Evolutionary conservation across 129 eudicot species (phyloP).

Genomic region (Helianthus tuberosus): DNA sequence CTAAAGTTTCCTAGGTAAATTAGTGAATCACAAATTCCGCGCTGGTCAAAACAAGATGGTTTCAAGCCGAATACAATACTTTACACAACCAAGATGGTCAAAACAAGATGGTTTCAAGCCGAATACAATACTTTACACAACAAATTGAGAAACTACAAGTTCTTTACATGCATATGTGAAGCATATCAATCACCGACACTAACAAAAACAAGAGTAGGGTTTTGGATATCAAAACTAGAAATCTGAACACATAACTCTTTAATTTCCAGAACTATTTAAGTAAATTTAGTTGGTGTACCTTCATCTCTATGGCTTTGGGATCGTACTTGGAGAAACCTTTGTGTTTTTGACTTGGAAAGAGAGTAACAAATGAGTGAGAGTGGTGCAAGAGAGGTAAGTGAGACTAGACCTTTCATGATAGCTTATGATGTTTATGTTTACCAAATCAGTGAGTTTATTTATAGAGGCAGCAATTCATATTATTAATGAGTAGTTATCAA

Average conservation of each 20-base stretch:
- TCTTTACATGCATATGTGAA: not conserved
- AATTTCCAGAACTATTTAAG: not conserved
- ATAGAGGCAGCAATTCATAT: conserved; percentile 17
- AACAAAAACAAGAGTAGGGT: conserved; percentile 4
- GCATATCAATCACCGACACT: not conserved
- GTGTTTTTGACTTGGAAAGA: conserved; percentile 31
- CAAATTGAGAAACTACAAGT: not conserved
- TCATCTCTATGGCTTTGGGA: conserved; percentile 43
- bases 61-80: not conserved
- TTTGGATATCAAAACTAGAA: not conserved
- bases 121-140: not conserved
- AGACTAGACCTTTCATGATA: conserved; percentile 1
- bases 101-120: not conserved
- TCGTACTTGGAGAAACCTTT: conserved; percentile 29
- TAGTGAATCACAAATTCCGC: not conserved
- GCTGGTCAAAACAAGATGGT: not conserved
- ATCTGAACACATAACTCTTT: not conserved
- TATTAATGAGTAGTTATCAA: conserved; percentile 8
- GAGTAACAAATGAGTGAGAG: conserved; percentile 16
- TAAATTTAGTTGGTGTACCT: conserved; percentile 22
- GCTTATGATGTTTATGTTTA: conserved; percentile 4
- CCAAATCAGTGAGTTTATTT: conserved; percentile 14
- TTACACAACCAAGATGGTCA: not conserved
- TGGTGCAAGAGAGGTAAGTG: conserved; percentile 19
- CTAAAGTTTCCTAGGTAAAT: not conserved